Evolutionary conservation across 1,284 basidiomycete species (phyloP), one percentile per base, ranked within the genome.

Genomic region (Tilletia caries): DNA sequence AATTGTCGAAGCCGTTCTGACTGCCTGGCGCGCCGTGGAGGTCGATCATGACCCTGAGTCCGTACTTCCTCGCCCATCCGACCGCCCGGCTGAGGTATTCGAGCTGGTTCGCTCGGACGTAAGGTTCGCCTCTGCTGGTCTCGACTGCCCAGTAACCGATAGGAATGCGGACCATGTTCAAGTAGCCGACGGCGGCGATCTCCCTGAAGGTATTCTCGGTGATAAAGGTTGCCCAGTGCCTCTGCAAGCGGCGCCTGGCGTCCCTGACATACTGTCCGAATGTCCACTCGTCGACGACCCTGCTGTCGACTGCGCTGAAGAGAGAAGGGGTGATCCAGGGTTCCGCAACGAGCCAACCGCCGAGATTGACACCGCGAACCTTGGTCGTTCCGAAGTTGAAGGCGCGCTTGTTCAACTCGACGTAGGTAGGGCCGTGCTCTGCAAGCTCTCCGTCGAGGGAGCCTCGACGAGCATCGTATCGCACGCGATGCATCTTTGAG

Each of bases 111-210:
- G 92, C 91, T 85, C 90, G 88, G 73, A 93, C 88, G 84, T 89
- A 96, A 0, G 92, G 93, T 79, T 95, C 92, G 10, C 90, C 92
- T 3, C 85, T 85, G 20, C 87, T 87, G 27, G 91, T 88, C 67
- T 94, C 91, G 75, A 92, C 93, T 1, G 93, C 93, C 94, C 94
- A 96, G 83, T 90, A 93, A 27, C 92, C 92, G 73, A 96, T 91
- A 2, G 93, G 93, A 48, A 96, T 85, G 46, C 93, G 18, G 68
- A 69, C 13, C 73, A 73, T 44, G 62, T 71, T 92, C 67, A 92
- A 85, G 32, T 62, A 62, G 10, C 90, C 90, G 20, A 91, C 91
- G 66, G 87, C 88, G 65, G 89, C 88, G 68, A 93, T 93, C 67
- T 86, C 87, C 48, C 83, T 83, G 76, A 94, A 90, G 82, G 94